These are phyloP conservation scores for Seiridium cupressi DNA, from an alignment of 2,329 filamentous ascomycete genomes.

Conservation along the genomic window DNA sequence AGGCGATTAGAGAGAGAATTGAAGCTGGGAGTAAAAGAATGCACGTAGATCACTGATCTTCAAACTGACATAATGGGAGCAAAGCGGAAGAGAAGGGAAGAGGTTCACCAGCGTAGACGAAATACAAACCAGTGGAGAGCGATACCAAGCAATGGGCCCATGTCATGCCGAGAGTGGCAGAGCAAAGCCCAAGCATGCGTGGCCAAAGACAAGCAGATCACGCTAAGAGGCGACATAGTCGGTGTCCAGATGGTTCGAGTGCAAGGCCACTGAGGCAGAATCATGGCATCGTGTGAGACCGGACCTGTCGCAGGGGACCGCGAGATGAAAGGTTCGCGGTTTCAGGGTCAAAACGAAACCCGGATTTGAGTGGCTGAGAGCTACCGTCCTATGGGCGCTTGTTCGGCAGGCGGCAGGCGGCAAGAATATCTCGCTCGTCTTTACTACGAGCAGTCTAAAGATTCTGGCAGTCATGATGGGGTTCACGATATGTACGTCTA, in stretches of 20 bases:
- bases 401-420: neutral
- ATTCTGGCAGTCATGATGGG: neutral
- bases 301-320: constrained; percentile 7
- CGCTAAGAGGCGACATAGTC: constrained; percentile 2
- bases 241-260: neutral
- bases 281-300: constrained; percentile 7
- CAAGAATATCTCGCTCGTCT: neutral
- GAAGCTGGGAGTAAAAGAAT: neutral
- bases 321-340: constrained; percentile 3
- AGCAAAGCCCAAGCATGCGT: neutral
- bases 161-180: neutral
- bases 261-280: neutral
- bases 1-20: neutral
- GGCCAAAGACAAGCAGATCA: neutral
- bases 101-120: neutral
- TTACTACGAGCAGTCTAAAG: neutral
- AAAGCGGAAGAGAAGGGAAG: neutral
- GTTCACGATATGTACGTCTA: neutral
- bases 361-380: constrained; percentile 2
- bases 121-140: neutral
- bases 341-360: constrained; percentile 5
- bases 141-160: neutral
- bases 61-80: neutral
- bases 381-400: neutral
- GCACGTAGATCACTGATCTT: constrained; percentile 15